Evolutionary conservation across 2,329 filamentous ascomycete genomes (phyloP).

Genomic region (Neophaeococcomyces aloes): DNA sequence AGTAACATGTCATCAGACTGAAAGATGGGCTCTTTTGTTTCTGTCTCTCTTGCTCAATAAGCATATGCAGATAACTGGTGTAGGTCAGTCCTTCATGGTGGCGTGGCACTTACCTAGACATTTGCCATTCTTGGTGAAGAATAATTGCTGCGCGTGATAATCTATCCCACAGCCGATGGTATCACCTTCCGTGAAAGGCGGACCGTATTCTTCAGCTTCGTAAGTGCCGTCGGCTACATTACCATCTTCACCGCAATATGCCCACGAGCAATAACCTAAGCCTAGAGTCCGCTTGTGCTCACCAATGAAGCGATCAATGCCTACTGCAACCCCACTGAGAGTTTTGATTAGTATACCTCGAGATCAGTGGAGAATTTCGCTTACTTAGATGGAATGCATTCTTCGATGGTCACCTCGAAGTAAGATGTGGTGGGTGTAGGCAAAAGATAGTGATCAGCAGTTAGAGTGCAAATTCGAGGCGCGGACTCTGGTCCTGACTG

Average conservation of each 20-base stretch:
- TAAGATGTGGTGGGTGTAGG: neutral
- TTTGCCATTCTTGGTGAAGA: constrained; percentile 1
- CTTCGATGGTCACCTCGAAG: neutral
- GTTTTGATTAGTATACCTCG: neutral
- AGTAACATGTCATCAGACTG: neutral
- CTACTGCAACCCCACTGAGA: neutral
- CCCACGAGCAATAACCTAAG: neutral
- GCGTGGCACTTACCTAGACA: neutral
- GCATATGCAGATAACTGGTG: too few relatives aligned
- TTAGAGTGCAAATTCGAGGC: neutral
- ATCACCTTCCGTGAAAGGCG: neutral
- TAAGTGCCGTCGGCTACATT: neutral
- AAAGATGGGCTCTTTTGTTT: too few relatives aligned
- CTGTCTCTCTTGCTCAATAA: too few relatives aligned
- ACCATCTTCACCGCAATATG: neutral
- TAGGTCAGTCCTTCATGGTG: neutral
- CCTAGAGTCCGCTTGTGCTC: neutral
- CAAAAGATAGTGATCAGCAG: neutral
- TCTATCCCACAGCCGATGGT: neutral
- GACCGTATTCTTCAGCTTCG: neutral
- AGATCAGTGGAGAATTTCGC: neutral
- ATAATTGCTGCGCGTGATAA: neutral
- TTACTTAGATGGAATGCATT: neutral
- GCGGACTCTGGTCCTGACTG: neutral
- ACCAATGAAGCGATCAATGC: neutral